These are phyloP conservation scores for Hippophae gyantsensis DNA, from an alignment of 306 rosid genomes.

Conservation along the genomic window DNA sequence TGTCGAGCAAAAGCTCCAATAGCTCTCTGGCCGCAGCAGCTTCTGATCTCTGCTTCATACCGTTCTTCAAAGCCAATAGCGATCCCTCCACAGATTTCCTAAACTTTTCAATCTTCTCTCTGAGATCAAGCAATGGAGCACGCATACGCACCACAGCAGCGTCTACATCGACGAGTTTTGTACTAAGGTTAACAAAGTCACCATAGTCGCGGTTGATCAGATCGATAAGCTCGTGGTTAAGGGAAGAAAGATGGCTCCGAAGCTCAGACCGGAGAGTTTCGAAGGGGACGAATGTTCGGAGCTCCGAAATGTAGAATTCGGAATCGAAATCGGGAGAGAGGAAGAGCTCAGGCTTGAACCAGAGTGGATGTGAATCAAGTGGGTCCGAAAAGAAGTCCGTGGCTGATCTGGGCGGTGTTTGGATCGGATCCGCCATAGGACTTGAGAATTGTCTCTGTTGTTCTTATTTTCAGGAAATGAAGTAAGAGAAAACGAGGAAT, in stretches of 20 bases:
- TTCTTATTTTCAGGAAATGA: too few relatives aligned
- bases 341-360: slow-evolving; percentile 78
- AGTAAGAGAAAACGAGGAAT: too few relatives aligned
- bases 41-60: slow-evolving; percentile 66
- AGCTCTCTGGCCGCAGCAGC: slow-evolving; percentile 68
- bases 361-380: slow-evolving; percentile 55
- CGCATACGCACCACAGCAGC: slow-evolving; percentile 81
- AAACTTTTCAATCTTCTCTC: slow-evolving; percentile 78
- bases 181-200: slow-evolving; percentile 80
- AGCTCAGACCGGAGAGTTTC: slow-evolving; percentile 80
- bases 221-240: slow-evolving; percentile 73
- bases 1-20: slow-evolving; percentile 66
- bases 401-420: slow-evolving; percentile 37
- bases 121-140: slow-evolving; percentile 63
- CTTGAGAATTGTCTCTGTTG: too few relatives aligned
- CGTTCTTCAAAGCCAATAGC: slow-evolving; percentile 52
- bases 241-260: slow-evolving; percentile 53
- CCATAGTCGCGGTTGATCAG: slow-evolving; percentile 85
- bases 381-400: slow-evolving; percentile 73
- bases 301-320: slow-evolving; percentile 72
- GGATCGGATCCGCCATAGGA: too few relatives aligned
- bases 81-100: slow-evolving; percentile 57
- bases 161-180: slow-evolving; percentile 80
- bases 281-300: slow-evolving; percentile 79
- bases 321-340: slow-evolving; percentile 70